phyloP scores from a whole-genome alignment of 352 stramenopile genomes.

The Phytophthora pinifolia region DNA sequence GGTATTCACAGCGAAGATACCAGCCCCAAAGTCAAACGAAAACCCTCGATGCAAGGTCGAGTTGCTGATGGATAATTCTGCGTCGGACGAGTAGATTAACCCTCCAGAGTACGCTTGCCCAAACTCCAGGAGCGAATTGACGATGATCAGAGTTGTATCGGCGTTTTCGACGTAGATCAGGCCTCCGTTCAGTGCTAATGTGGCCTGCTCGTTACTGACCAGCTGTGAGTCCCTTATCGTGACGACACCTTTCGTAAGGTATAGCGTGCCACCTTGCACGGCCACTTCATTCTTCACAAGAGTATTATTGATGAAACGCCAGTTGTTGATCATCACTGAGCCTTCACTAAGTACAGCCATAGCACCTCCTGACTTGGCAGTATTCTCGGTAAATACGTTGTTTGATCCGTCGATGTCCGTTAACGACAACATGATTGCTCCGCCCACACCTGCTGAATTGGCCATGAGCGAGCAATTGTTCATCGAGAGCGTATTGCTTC shows the following conservation, averaged over 20 bases:
- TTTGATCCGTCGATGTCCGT: conserved; percentile 25
- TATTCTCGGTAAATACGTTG: conserved; percentile 29
- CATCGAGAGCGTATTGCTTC: conserved; percentile 20
- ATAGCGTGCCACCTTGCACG: conserved; percentile 30
- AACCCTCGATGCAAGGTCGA: conserved; percentile 36
- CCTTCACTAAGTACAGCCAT: conserved; percentile 27
- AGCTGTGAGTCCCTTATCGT: conserved; percentile 32
- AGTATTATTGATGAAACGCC: conserved; percentile 44
- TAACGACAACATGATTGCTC: conserved; percentile 29
- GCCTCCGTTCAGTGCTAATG: conserved; percentile 33
- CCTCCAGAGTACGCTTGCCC: conserved; percentile 47
- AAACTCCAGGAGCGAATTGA: conserved; percentile 39
- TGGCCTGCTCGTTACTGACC: conserved; percentile 33
- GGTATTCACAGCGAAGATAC: conserved; percentile 38
- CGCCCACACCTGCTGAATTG: conserved; percentile 33
- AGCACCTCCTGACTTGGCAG: conserved; percentile 27
- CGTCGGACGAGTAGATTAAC: conserved; percentile 41
- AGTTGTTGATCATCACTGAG: conserved; percentile 19
- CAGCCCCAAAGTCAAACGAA: conserved; percentile 55
- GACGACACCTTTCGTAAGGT: conserved; percentile 20
- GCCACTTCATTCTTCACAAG: conserved; percentile 17
- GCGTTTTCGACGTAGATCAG: conserved; percentile 45
- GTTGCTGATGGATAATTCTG: conserved; percentile 29
- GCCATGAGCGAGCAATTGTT: conserved; percentile 20
- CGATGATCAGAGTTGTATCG: conserved; percentile 30